Evolutionary conservation across 345 rosid genomes (phyloP).

Genomic region (Microcos paniculata): DNA sequence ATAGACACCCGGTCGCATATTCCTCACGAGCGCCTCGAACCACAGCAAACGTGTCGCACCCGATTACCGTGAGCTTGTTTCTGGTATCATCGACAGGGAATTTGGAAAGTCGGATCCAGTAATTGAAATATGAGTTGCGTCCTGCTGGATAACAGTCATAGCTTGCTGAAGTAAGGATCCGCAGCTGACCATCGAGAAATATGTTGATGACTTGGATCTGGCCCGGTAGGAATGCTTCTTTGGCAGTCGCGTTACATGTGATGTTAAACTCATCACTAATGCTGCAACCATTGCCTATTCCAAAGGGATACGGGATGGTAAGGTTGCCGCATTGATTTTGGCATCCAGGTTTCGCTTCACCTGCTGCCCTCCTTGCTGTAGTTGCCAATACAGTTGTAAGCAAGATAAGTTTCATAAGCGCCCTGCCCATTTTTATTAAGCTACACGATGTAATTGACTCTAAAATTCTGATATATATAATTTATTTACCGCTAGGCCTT

Average conservation of each 20-base stretch:
- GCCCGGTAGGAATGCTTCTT: not conserved
- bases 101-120: not conserved
- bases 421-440: not conserved
- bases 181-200: conserved; percentile 18
- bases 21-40: not conserved
- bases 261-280: not conserved
- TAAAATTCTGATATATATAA: too few relatives aligned
- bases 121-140: rapidly evolving
- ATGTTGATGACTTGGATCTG: not conserved
- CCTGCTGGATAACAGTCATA: not conserved
- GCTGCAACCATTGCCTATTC: conserved; percentile 4
- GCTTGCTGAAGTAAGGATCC: rapidly evolving
- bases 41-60: conserved; percentile 27
- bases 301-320: conserved; percentile 27
- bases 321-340: not conserved
- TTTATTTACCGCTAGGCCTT: too few relatives aligned
- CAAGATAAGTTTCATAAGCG: not conserved
- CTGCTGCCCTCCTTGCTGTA: not conserved
- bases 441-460: too few relatives aligned
- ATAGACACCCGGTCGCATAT: conserved; percentile 33
- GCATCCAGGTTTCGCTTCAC: not conserved
- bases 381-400: not conserved
- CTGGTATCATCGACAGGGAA: not conserved
- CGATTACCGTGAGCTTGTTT: conserved; percentile 32
- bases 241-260: not conserved